Conservation (phyloP, 2,329 filamentous ascomycete genomes). For the Phyllosticta citribraziliensis region DNA sequence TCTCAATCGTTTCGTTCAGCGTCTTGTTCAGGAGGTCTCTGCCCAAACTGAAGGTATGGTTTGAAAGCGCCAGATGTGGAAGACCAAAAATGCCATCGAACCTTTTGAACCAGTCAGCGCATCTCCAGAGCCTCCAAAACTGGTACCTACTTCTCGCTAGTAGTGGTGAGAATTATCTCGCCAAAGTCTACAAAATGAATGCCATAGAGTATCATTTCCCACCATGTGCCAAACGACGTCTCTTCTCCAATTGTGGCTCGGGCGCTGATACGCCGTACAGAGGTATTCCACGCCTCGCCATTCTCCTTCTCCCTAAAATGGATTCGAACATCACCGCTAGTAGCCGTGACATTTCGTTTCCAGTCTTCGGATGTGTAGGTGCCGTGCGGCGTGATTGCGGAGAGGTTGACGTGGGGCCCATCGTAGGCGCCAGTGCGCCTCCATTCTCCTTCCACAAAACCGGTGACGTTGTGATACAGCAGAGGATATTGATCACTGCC, state of each 20-base stretch:
- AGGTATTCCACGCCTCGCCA: conserved; percentile 24
- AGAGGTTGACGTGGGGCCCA: conserved; percentile 29
- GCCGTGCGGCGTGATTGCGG: conserved; percentile 52
- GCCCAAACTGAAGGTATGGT: conserved; percentile 38
- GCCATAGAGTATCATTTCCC: conserved; percentile 72
- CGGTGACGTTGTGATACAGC: conserved; percentile 65
- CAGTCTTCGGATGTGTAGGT: conserved; percentile 60
- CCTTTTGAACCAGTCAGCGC: conserved; percentile 14
- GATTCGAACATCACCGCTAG: conserved; percentile 58
- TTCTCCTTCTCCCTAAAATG: conserved; percentile 49
- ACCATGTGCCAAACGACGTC: conserved; percentile 58
- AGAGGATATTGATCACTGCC: conserved; percentile 2
- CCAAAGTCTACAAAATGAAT: conserved; percentile 80
- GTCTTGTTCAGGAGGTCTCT: conserved; percentile 60
- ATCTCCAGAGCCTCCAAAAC: background rate
- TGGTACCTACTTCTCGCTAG: conserved; percentile 65
- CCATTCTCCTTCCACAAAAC: conserved; percentile 69
- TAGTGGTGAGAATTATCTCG: conserved; percentile 71
- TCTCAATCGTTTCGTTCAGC: conserved; percentile 56
- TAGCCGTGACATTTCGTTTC: conserved; percentile 71
- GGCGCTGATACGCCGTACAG: conserved; percentile 59
- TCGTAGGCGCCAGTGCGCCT: conserved; percentile 34
- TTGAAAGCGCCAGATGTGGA: conserved; percentile 65
- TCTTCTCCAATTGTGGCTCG: conserved; percentile 64
- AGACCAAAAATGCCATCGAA: conserved; percentile 82